These are phyloP conservation scores for Lodderomyces elongisporus DNA, from an alignment of 1,139 yeast genomes.

Conservation along the genomic window DNA sequence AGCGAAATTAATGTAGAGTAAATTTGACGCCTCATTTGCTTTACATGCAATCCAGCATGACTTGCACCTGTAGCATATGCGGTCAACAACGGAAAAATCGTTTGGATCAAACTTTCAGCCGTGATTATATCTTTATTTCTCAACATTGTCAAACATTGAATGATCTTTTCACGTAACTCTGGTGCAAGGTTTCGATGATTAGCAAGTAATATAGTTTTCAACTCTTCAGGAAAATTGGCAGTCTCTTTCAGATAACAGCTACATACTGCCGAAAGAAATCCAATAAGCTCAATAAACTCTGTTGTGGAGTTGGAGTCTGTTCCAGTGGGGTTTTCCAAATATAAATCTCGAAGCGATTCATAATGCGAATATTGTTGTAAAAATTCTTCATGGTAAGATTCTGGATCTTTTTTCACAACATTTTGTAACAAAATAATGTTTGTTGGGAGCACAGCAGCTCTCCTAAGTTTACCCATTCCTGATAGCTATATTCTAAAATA, in stretches of 20 bases:
- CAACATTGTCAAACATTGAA: constrained; percentile 83
- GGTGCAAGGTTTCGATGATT: constrained; percentile 82
- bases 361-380: constrained; percentile 89
- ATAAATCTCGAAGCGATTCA: constrained; percentile 83
- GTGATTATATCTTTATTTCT: constrained; percentile 80
- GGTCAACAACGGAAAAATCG: constrained; percentile 78
- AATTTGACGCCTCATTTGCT: constrained; percentile 75
- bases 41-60: constrained; percentile 68
- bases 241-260: constrained; percentile 88
- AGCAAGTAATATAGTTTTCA: constrained; percentile 59
- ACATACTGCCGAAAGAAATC: constrained; percentile 90
- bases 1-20: constrained; percentile 73
- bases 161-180: constrained; percentile 84
- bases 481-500: constrained; percentile 6
- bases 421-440: constrained; percentile 89
- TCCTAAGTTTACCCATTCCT: constrained; percentile 75
- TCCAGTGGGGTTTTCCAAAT: constrained; percentile 59
- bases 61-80: constrained; percentile 43
- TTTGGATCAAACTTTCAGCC: constrained; percentile 76
- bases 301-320: constrained; percentile 54
- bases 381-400: constrained; percentile 90
- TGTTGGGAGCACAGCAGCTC: constrained; percentile 89
- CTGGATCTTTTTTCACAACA: constrained; percentile 88
- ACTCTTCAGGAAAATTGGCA: constrained; percentile 72
- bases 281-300: constrained; percentile 79